Evolutionary conservation across 2,329 filamentous ascomycete species (phyloP).

Genomic region (Fusarium cyanostomum): DNA sequence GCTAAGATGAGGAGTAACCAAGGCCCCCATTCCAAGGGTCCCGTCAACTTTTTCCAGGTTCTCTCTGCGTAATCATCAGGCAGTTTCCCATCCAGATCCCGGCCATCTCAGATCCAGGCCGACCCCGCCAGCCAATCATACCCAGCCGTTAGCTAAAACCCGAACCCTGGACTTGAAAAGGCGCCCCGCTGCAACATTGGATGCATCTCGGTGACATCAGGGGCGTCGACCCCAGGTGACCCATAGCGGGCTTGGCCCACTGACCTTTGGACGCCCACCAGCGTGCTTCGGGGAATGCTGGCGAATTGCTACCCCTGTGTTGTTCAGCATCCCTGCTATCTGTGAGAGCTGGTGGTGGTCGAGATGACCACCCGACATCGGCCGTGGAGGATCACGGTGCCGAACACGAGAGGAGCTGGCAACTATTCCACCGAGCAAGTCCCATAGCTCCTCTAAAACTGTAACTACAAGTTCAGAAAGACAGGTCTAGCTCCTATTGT

Average conservation of each 20-base stretch:
- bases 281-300: slow-evolving; percentile 10
- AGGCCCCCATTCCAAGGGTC: slow-evolving; percentile 27
- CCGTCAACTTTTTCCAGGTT: background rate
- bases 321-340: slow-evolving; percentile 33
- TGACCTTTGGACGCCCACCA: background rate
- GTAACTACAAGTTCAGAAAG: too few species aligned
- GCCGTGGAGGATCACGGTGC: slow-evolving; percentile 4
- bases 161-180: background rate
- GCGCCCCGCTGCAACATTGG: slow-evolving; percentile 6
- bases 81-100: slow-evolving; percentile 18
- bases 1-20: slow-evolving; percentile 20
- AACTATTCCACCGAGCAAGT: background rate
- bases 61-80: slow-evolving; percentile 33
- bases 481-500: too few species aligned
- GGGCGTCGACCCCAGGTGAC: slow-evolving; percentile 23
- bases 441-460: too few species aligned
- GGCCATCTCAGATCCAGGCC: slow-evolving; percentile 30
- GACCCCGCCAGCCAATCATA: slow-evolving; percentile 22
- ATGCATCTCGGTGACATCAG: slow-evolving; percentile 33
- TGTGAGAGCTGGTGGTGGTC: background rate
- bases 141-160: slow-evolving; percentile 9
- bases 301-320: slow-evolving; percentile 32
- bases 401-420: background rate
- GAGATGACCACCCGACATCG: slow-evolving; percentile 31
- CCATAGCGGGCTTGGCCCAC: slow-evolving; percentile 15